Evolutionary conservation across 495 filamentous ascomycete genomes (phyloP).

Genomic region (Aspergillus bridgeri): DNA sequence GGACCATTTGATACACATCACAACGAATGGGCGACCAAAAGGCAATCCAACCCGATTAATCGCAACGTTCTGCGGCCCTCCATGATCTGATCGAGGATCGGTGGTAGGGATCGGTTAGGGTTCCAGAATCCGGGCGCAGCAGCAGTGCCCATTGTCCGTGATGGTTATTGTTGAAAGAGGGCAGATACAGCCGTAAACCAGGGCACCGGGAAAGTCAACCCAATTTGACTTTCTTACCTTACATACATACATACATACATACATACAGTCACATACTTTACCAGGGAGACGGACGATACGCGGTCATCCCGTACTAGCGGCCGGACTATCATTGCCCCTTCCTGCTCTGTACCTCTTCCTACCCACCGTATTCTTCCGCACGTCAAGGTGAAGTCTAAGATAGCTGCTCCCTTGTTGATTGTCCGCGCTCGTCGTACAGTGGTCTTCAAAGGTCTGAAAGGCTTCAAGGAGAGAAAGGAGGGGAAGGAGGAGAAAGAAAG

Average conservation of each 20-base stretch:
- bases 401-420: no score
- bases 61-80: neutral
- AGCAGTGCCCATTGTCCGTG: neutral
- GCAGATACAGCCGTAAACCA: no score
- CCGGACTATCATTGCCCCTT: neutral
- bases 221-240: no score
- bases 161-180: no score
- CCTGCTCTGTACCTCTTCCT: no score
- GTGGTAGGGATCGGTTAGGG: neutral
- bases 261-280: no score
- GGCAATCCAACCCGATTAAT: neutral
- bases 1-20: neutral
- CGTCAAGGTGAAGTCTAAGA: no score
- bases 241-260: no score
- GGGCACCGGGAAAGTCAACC: no score
- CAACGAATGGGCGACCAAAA: neutral
- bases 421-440: no score
- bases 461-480: neutral
- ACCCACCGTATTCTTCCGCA: neutral
- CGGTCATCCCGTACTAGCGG: neutral
- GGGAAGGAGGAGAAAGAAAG: neutral
- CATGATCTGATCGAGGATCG: neutral
- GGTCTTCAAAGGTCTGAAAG: no score
- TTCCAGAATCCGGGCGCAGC: neutral
- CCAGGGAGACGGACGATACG: no score